Evolutionary conservation across 176 grass and related monocot species (phyloP), one percentile per base, ranked within the genome.

Genomic region (Ensete ventricosum): DNA sequence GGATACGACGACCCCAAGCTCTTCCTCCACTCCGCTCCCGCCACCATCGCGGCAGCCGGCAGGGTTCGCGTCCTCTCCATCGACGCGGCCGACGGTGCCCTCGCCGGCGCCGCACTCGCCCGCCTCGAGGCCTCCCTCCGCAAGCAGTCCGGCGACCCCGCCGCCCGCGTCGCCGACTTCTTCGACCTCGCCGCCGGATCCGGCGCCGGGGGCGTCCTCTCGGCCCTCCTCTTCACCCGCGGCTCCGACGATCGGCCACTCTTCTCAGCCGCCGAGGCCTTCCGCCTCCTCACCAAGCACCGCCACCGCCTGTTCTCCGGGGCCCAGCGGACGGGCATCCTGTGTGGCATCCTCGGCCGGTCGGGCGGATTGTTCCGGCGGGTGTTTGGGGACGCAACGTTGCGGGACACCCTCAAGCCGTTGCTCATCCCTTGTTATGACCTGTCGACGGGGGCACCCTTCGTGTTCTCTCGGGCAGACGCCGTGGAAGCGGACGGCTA

Each of bases 401-500:
- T 92, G 21, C 60, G 87, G 11, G 92, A 96, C 77, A 80, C 87
- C 0, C 68, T 77, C 16, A 96, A 92, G 81, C 92, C 92, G 65
- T 69, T 96, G 68, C 80, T 96, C 49, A 89, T 96, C 23, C 87
- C 92, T 12, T 89, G 92, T 80, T 96, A 92, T 76, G 89, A 96
- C 74, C 79, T 85, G 67, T 80, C 76, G 13, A 86, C 53, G 0
- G 80, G 77, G 13, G 80, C 89, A 73, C 89, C 92, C 48, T 96
- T 92, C 74, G 92, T 96, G 0, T 92, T 96, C 89, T 92, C 92
- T 55, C 92, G 92, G 53, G 92, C 87, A 67, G 92, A 96, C 75
- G 92, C 92, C 70, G 92, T 92, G 0, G 92, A 96, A 83, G 82
- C 86, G 2, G 87, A 96, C 29, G 83, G 84, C 67, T 96, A 91